phyloP scores from a whole-genome alignment of 208 protist genomes.

The Giardia muris region DNA sequence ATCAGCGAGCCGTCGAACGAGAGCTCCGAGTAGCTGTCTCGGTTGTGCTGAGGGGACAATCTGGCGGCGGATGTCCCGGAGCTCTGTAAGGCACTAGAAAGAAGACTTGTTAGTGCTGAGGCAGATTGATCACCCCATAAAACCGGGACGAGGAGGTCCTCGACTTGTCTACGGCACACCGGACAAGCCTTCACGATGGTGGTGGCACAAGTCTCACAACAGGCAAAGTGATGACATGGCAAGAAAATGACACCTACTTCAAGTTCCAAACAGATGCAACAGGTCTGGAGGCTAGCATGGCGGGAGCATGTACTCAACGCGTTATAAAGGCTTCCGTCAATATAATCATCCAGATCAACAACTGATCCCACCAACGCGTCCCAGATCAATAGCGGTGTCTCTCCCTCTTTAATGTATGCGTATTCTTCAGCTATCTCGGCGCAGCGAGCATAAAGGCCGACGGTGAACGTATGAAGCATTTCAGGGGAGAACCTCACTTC shows the following conservation, averaged over 20 bases:
- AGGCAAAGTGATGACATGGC: background rate
- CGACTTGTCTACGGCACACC: background rate
- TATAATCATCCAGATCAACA: background rate
- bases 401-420: background rate
- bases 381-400: background rate
- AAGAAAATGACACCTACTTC: background rate
- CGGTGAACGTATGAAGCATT: too few relatives aligned
- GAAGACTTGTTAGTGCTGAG: too few relatives aligned
- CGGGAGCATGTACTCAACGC: background rate
- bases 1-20: too few relatives aligned
- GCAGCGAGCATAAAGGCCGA: too few relatives aligned
- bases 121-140: too few relatives aligned
- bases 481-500: too few relatives aligned
- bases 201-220: background rate
- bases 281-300: background rate
- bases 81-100: too few relatives aligned
- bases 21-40: too few relatives aligned
- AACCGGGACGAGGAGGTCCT: background rate
- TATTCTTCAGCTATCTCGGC: background rate
- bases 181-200: background rate
- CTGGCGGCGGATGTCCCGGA: too few relatives aligned
- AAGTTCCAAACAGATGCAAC: background rate
- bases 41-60: too few relatives aligned
- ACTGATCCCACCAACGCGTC: background rate
- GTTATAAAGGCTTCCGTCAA: background rate